Percentiles rank a stretch among this genome's conserved stretches.
Conservation (phyloP, 108 stramenopile species). For the Licmophora abbreviata region DNA sequence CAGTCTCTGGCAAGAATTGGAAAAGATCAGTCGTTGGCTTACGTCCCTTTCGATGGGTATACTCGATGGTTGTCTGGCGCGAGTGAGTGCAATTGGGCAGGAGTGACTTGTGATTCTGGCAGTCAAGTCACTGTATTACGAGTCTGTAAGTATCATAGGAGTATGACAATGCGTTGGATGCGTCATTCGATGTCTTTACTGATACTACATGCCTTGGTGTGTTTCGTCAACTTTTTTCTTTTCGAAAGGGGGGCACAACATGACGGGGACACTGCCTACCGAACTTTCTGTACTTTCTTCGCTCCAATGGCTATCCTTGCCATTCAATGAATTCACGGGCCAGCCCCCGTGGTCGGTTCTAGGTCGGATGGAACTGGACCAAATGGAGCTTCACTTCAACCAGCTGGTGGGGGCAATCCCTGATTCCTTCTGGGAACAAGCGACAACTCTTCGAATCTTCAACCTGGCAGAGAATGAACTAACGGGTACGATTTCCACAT, state of each 20-base stretch:
- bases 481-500: background rate
- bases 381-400: too few relatives aligned
- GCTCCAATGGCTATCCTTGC: background rate
- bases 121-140: background rate
- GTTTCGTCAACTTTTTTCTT: too few relatives aligned
- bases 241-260: constrained; percentile 4
- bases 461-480: constrained; percentile 3
- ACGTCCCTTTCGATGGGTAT: constrained; percentile 9
- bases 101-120: constrained; percentile 6
- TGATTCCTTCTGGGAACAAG: too few relatives aligned
- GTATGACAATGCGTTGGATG: too few relatives aligned
- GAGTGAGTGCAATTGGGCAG: constrained; percentile 20
- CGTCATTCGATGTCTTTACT: too few relatives aligned
- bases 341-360: too few relatives aligned
- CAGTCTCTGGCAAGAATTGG: constrained; percentile 7
- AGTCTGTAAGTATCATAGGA: constrained; percentile 4
- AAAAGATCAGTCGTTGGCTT: constrained; percentile 2
- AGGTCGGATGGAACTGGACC: too few relatives aligned
- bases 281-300: constrained; percentile 2
- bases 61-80: constrained; percentile 23
- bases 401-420: too few relatives aligned
- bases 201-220: too few relatives aligned
- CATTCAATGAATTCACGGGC: constrained; percentile 6
- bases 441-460: background rate
- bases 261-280: constrained; percentile 2